phyloP scores from a whole-genome alignment of 2,329 filamentous ascomycete species.

The Sphaerulina musiva region DNA sequence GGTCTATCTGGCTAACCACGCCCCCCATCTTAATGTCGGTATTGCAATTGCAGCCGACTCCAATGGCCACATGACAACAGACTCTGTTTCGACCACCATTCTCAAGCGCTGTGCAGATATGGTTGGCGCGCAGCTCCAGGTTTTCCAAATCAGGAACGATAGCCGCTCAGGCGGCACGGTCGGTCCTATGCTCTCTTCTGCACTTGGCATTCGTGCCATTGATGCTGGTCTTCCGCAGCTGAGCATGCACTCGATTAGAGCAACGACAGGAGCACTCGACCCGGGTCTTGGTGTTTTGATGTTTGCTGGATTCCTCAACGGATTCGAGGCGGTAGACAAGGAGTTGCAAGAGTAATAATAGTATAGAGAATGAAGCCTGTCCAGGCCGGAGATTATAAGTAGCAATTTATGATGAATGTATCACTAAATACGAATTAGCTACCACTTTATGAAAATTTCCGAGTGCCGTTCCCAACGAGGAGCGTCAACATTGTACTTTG shows the following conservation, averaged over 20 bases:
- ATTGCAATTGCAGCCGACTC: constrained; percentile 72
- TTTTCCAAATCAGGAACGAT: constrained; percentile 95
- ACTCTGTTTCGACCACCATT: constrained; percentile 75
- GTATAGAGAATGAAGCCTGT: not conserved
- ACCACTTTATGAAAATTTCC: too few species aligned
- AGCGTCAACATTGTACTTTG: constrained; percentile 15
- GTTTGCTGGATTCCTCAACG: constrained; percentile 83
- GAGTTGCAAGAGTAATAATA: constrained; percentile 56
- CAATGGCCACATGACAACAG: constrained; percentile 95
- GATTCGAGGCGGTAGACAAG: constrained; percentile 75
- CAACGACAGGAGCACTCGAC: constrained; percentile 78
- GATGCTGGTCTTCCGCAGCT: constrained; percentile 87
- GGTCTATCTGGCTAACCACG: constrained; percentile 77
- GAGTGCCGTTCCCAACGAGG: too few species aligned
- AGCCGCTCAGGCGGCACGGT: constrained; percentile 84
- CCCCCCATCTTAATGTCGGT: constrained; percentile 82
- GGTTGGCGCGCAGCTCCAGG: constrained; percentile 64
- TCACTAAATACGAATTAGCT: not conserved
- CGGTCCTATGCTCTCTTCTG: constrained; percentile 79
- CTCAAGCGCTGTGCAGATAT: constrained; percentile 72
- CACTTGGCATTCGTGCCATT: constrained; percentile 73
- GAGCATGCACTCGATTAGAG: constrained; percentile 88
- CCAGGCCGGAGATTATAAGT: not conserved
- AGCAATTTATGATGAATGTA: not conserved
- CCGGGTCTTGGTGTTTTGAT: constrained; percentile 81